Evolutionary conservation across 257 asterid species (phyloP), one percentile per base, ranked within the genome.

Genomic region (Solanum pinnatisectum): DNA sequence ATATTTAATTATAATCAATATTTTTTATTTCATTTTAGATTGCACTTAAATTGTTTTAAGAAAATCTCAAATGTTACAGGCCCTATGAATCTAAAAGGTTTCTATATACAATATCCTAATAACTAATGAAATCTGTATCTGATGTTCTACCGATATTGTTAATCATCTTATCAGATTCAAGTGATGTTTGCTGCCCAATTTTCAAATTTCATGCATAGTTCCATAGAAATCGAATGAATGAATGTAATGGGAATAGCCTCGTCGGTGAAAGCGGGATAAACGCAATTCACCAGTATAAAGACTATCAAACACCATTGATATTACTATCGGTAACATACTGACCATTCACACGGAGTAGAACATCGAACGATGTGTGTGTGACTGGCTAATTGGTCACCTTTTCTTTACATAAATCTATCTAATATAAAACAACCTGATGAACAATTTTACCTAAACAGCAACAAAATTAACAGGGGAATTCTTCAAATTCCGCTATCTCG

Each of bases 331-430:
- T 81, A 20, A 81, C 85, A 46, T 81, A 46, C 85, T 81, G 85
- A 81, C 85, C 85, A 81, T 81, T 81, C 85, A 81, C 85, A 81
- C 85, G 3, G 7, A 16, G 68, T 5, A 27, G 52, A 27, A 46
- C 71, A 63, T 81, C 67, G 27, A 8, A 16, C 68, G 23, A 79
- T 79, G 25, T 10, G 60, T 44, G 36, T 81, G 42, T 81, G 85
- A 81, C 85, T 81, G 85, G 85, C 85, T 81, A 81, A 81, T 81
- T 81, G 85, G 42, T 81, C 85, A 81, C 85, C 85, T 5, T 81
- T 46, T 27, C 13, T 40, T 39, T 7, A 12, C 40, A 42, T 10
- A 44, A 25, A 42, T 78, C 1, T 7, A 77, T 8, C 36, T 20
- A 60, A 73, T 22, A 12, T 44, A 39, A 76, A 6, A 77, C 13